Base-by-base conservation (phyloP, 2,329 filamentous ascomycete genomes). In the Thelonectria discophora region DNA sequence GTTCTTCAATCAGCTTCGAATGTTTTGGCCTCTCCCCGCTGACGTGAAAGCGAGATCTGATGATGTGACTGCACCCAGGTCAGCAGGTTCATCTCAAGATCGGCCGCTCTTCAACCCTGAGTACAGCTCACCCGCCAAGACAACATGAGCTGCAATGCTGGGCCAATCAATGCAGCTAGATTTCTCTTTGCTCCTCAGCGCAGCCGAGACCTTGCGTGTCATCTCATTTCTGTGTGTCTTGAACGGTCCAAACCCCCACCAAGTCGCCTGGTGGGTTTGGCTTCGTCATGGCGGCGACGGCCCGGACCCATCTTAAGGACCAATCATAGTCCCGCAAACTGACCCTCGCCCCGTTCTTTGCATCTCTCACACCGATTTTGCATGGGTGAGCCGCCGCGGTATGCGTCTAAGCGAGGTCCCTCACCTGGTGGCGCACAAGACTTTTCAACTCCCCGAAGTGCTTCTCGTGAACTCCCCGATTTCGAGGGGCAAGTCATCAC, bases 361-460 rank as follows among this genome's bases (percentile, higher is more conserved):
- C 40, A 43, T 43, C 18, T 18, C 43, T 20, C 10, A 12, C 12
- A 15, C 43, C 32, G 43, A 30, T 30, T 32, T 53, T 46, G 32
- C 49, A 54, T 43, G 10, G 21, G 34, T 21, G 27, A 3, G 21
- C 12, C 34, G 12, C 24, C 37, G 8, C 8, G 5, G 21, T 55
- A 57, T 57, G 54, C 54, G 24, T 18, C 47, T 53, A 48, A 53
- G 39, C 47, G 17, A 49, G 12, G 9, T 8, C 5, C 11, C 43
- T 66, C 64, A 65, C 62, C 45, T 64, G 58, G 62, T 24, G 24
- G 17, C 20, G 52, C 61, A 65, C 58, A 52, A 42, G 55, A 54
- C 13, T 17, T 55, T 32, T 34, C 54, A 64, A 59, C 62, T 64
- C 63, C 61, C 61, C 57, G 63, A 40, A 37, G n/a, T 7, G 40